A percentile compares a stretch with the other conserved stretches of the same genome.
Evolutionary conservation across 305 asterid species (phyloP).

Genomic region (Fraxinus dipetala): DNA sequence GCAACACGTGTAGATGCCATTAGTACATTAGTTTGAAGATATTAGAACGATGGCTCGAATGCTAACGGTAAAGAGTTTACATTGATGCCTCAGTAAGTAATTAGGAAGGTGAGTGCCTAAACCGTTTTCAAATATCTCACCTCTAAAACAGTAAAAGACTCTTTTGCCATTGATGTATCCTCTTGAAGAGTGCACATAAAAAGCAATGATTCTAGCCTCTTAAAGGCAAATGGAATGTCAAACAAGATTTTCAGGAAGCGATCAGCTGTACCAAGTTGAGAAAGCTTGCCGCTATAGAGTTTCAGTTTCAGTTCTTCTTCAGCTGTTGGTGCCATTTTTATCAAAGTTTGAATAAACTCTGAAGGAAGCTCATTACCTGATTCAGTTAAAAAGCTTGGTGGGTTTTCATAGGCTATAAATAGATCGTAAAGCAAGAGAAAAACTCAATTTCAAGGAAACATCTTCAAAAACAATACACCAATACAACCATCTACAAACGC

Average conservation of each 20-base stretch:
- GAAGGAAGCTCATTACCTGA: constrained; percentile 91
- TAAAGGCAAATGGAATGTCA: constrained; percentile 74
- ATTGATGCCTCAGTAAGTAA: not conserved
- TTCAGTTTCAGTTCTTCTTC: constrained; percentile 91
- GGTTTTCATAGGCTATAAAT: not conserved
- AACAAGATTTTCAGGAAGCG: constrained; percentile 79
- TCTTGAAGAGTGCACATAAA: constrained; percentile 80
- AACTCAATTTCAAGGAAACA: not conserved
- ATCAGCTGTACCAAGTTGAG: constrained; percentile 76
- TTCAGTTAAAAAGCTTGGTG: constrained; percentile 31
- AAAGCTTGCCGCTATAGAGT: constrained; percentile 61
- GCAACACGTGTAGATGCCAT: constrained; percentile 19
- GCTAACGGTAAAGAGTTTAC: not conserved
- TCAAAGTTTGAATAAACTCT: constrained; percentile 69
- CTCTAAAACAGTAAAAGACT: constrained; percentile 69
- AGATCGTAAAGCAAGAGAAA: not conserved
- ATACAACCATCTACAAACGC: not conserved
- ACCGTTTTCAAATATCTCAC: constrained; percentile 35
- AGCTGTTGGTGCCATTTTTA: constrained; percentile 87
- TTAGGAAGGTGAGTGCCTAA: not conserved
- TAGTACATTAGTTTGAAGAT: not conserved
- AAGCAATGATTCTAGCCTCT: constrained; percentile 65
- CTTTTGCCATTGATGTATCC: constrained; percentile 49
- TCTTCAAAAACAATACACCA: not conserved
- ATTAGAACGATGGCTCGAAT: not conserved